phyloP scores from a whole-genome alignment of 192 early-diverging fungal species.

The Coemansia sp. region DNA sequence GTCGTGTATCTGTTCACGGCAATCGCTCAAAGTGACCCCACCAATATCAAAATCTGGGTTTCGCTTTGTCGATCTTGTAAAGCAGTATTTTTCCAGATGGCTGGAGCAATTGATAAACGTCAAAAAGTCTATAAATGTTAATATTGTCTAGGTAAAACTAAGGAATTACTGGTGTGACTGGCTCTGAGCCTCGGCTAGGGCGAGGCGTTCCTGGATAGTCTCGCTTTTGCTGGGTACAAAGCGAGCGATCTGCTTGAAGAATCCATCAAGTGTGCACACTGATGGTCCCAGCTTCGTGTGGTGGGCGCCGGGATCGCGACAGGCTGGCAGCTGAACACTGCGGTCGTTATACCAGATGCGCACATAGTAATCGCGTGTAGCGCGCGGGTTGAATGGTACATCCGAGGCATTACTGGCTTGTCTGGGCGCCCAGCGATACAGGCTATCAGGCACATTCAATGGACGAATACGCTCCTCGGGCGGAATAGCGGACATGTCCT shows the following conservation, averaged over 20 bases:
- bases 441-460: conserved; percentile 32
- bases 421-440: conserved; percentile 36
- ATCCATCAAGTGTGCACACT: conserved; percentile 55
- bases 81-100: too few species aligned
- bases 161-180: background rate
- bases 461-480: conserved; percentile 36
- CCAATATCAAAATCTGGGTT: background rate
- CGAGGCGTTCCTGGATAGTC: conserved; percentile 8
- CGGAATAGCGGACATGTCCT: conserved; percentile 23
- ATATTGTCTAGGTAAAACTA: background rate
- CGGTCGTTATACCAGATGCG: conserved; percentile 55
- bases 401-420: background rate
- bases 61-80: background rate
- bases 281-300: conserved; percentile 38
- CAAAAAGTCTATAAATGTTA: background rate
- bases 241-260: conserved; percentile 51
- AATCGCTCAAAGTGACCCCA: background rate
- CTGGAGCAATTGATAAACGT: too few species aligned
- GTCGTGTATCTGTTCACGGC: background rate
- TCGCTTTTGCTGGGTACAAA: conserved; percentile 41
- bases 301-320: conserved; percentile 52
- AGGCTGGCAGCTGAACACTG: conserved; percentile 40
- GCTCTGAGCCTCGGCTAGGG: background rate
- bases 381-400: conserved; percentile 27
- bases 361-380: conserved; percentile 51